Evolutionary conservation across 768 basidiomycete genomes (phyloP), one percentile per base, ranked within the genome.

Genomic region (Rhizopogon vulgaris): DNA sequence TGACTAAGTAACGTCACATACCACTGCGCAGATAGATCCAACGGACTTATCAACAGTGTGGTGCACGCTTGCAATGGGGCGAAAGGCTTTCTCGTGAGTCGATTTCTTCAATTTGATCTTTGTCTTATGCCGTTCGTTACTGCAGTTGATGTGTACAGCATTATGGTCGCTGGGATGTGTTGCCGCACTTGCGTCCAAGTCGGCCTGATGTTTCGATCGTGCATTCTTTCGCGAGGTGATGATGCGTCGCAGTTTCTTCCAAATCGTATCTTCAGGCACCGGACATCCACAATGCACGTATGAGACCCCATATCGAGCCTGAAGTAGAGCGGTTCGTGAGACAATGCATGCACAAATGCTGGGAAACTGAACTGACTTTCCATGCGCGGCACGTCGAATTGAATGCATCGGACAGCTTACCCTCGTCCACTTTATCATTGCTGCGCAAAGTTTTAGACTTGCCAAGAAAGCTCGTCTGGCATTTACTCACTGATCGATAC

Each of bases 241-340:
- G 4, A 65, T 56, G 11, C 69, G 69, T 4, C 67, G 60, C 34
- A 81, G 63, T n/a, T 66, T 68, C 55, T 76, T 71, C 1, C 72
- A 73, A 14, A 80, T 67, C 7, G 70, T 75, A 71, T 73, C 69
- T 9, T 73, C 77, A n/a, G n/a, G n/a, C n/a, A n/a, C n/a, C n/a
- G n/a, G n/a, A n/a, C n/a, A n/a, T n/a, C n/a, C n/a, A 0, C 83
- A 84, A 55, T 78, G 70, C 4, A 71, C 77, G 63, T 84, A 85
- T 8, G 73, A 72, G 5, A 80, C 62, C 4, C 69, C 66, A 60
- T 78, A 84, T 9, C 78, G 76, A 18, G 67, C 61, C 72, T 78
- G 36, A 41, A 11, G 25, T 7, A 41, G 17, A 12, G 43, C 12
- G 27, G 25, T 37, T 51, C 7, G 15, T 36, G 12, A 10, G 17